A percentile compares a stretch with the other conserved stretches of the same genome.
Evolutionary conservation across 2,329 filamentous ascomycete genomes (phyloP).

Genomic region (Hypoxylon sp.): DNA sequence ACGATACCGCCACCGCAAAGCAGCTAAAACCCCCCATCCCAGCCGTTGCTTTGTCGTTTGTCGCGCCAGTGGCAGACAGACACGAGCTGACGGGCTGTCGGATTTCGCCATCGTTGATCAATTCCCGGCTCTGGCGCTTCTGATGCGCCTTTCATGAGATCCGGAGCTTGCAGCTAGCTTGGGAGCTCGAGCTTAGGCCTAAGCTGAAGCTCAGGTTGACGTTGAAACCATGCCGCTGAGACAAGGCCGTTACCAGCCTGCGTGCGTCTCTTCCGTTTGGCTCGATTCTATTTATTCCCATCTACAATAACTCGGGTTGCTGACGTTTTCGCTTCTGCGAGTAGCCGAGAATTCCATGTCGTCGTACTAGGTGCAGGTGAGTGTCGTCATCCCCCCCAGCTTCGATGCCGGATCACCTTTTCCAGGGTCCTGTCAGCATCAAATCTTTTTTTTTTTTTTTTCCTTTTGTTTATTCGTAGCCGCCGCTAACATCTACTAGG

Average conservation of each 20-base stretch:
- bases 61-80: constrained; percentile 44
- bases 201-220: constrained; percentile 36
- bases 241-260: constrained; percentile 51
- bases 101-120: constrained; percentile 33
- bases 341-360: constrained; percentile 83
- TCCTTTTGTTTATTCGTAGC: constrained; percentile 32
- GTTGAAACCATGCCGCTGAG: constrained; percentile 50
- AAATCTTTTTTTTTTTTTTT: constrained; percentile 32
- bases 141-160: constrained; percentile 43
- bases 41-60: constrained; percentile 45
- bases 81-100: constrained; percentile 41
- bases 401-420: constrained; percentile 24
- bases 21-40: constrained; percentile 29
- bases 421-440: constrained; percentile 26
- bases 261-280: constrained; percentile 50
- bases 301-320: constrained; percentile 40
- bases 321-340: constrained; percentile 47
- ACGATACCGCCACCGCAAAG: constrained; percentile 33
- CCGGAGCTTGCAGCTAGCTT: constrained; percentile 41
- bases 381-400: constrained; percentile 48
- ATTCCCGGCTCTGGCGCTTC: constrained; percentile 34
- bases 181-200: constrained; percentile 32
- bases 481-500: constrained; percentile 64
- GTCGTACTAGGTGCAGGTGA: constrained; percentile 85
- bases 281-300: constrained; percentile 1